These are phyloP conservation scores for Dacryopinax spathularia DNA, from an alignment of 768 basidiomycete genomes.

Conservation along the genomic window DNA sequence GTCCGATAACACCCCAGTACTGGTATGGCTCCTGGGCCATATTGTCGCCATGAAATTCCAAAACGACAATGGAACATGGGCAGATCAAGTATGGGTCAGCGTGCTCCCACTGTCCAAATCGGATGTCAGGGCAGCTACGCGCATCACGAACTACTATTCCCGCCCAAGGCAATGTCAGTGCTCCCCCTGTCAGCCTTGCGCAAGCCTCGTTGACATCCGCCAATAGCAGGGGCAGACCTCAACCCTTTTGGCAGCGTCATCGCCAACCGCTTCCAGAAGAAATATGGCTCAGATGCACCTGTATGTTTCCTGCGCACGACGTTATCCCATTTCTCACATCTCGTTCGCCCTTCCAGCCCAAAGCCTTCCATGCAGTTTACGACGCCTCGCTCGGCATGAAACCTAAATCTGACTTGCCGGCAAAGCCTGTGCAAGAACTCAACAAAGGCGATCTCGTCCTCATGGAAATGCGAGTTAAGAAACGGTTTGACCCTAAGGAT, in stretches of 20 bases:
- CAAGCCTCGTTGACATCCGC: neutral
- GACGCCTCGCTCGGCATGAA: neutral
- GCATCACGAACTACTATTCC: neutral
- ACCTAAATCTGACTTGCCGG: neutral
- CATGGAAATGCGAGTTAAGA: neutral
- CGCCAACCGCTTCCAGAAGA: neutral
- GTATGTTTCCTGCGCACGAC: neutral
- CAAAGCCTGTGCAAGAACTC: neutral
- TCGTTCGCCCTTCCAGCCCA: neutral
- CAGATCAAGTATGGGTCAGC: neutral
- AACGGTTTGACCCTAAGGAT: neutral
- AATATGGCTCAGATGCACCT: neutral
- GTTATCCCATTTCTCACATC: neutral
- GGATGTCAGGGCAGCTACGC: neutral
- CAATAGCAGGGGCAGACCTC: neutral
- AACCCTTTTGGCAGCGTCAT: neutral
- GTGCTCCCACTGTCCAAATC: neutral
- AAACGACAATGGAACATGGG: neutral
- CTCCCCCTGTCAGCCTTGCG: neutral
- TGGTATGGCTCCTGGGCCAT: neutral
- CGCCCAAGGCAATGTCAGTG: neutral
- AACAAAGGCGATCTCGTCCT: neutral
- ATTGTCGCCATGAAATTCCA: neutral
- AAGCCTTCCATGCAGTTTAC: neutral
- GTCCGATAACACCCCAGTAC: neutral